Base-by-base conservation (phyloP, 768 basidiomycete species). In the Leccinum obscurum region DNA sequence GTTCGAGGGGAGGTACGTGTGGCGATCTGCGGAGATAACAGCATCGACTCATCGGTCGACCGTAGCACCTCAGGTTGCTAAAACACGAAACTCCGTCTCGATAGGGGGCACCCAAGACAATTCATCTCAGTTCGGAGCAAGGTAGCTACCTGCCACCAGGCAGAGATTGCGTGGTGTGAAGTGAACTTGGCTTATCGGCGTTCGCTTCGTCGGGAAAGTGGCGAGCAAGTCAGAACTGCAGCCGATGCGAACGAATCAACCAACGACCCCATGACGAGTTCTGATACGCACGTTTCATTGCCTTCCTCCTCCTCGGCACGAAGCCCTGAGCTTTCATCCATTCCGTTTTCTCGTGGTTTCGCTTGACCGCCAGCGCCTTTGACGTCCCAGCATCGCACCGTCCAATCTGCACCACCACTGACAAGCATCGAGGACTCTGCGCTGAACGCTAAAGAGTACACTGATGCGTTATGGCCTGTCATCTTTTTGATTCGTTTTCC, bases 361-460 rank as follows among this genome's bases (percentile, higher is more conserved):
- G 66, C 75, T 26, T 80, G 81, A 1, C 91, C 91, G 11, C 92
- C 93, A 10, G 89, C 75, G 50, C 81, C 76, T 74, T 91, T 95
- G 37, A 97, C 88, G 72, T 99, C 97, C 97, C 97, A 99, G 59
- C 94, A 95, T n/a, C 96, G 83, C 17, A 98, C 95, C 1, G 97
- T 98, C 85, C 93, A 95, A 72, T 99, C 97, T 32, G 93, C 86
- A 26, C 90, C 84, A 6, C 95, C 95, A 60, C 93, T 95, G 13
- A 98, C 89, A 37, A 99, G 84, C 56, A 98, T 74, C 2, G 88
- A 87, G 0, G 94, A 95, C 73, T 98, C 97, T 26, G 88, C 90
- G 60, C 92, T 94, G 74, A 98, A 99, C 0, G 92, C 83, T 24
- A 99, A 82, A 3, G 92, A 91, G 70, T 96, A 90, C 61, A 98